Evolutionary conservation across 2,329 filamentous ascomycete genomes (phyloP).

Genomic region (Penicillium janthinellum): DNA sequence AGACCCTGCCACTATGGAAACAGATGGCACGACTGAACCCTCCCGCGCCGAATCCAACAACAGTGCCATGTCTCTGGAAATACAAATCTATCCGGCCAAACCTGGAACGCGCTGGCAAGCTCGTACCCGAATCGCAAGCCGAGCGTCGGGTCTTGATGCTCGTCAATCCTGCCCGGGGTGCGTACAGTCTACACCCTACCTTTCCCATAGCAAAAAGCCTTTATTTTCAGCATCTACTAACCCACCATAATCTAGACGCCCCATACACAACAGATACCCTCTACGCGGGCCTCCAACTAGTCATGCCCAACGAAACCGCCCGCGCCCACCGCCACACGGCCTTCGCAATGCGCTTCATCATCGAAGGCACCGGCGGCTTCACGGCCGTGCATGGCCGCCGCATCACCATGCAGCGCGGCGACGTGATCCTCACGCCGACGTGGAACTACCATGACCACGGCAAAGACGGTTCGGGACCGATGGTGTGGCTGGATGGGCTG

Average conservation of each 20-base stretch:
- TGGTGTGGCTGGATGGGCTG: conserved; percentile 62
- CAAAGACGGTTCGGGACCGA: conserved; percentile 56
- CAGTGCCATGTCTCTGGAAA: conserved; percentile 42
- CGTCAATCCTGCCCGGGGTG: conserved; percentile 41
- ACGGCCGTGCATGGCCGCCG: conserved; percentile 59
- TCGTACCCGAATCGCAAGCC: conserved; percentile 41
- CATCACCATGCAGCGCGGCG: conserved; percentile 55
- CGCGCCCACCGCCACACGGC: conserved; percentile 60
- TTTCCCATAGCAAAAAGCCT: not conserved
- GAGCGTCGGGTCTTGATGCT: conserved; percentile 47
- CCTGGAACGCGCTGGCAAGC: conserved; percentile 39
- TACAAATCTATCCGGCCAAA: conserved; percentile 40
- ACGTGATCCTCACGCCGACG: conserved; percentile 59
- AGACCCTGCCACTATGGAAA: conserved; percentile 49
- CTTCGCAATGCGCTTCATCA: conserved; percentile 60
- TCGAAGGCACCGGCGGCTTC: conserved; percentile 59
- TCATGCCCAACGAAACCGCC: conserved; percentile 59
- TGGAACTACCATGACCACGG: conserved; percentile 66
- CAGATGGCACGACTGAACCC: conserved; percentile 54
- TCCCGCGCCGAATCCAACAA: conserved; percentile 49
- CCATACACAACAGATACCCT: conserved; percentile 62
- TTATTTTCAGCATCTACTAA: not conserved
- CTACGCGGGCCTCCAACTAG: conserved; percentile 59
- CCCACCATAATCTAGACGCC: conserved; percentile 39
- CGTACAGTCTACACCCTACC: not conserved